phyloP scores from a whole-genome alignment of 768 basidiomycete species.

The Hypholoma sublateritium region DNA sequence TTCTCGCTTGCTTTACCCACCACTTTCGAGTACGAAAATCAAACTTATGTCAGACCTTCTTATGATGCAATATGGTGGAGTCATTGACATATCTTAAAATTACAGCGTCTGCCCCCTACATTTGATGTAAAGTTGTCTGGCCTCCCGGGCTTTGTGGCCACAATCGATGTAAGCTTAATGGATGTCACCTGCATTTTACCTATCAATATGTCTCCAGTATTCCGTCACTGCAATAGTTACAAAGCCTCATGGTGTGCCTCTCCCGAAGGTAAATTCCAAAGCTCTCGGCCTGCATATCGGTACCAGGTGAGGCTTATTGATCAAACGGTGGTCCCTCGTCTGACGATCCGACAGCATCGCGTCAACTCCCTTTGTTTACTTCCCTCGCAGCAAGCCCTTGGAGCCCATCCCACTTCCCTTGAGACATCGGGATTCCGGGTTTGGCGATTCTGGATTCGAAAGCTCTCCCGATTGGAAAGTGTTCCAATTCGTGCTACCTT shows the following conservation, averaged over 20 bases:
- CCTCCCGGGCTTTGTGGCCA: constrained; percentile 70
- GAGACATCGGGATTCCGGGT: constrained; percentile 33
- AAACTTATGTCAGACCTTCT: constrained; percentile 53
- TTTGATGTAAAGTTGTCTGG: constrained; percentile 68
- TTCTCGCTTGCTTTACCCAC: constrained; percentile 61
- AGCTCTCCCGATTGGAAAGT: constrained; percentile 48
- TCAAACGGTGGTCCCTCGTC: constrained; percentile 3
- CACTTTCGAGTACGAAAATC: constrained; percentile 54
- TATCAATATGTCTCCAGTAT: constrained; percentile 39
- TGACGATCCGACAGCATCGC: constrained; percentile 38
- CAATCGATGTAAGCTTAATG: constrained; percentile 42
- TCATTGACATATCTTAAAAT: not conserved
- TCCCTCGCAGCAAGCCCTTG: constrained; percentile 64
- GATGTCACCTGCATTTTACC: not conserved
- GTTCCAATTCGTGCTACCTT: constrained; percentile 39
- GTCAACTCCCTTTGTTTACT: constrained; percentile 62
- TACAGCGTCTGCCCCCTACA: constrained; percentile 68
- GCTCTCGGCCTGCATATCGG: constrained; percentile 53
- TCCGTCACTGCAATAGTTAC: constrained; percentile 51
- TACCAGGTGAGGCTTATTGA: constrained; percentile 42
- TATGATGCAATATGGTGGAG: not conserved
- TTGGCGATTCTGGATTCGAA: constrained; percentile 43
- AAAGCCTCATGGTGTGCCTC: constrained; percentile 44
- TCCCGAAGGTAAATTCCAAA: constrained; percentile 50
- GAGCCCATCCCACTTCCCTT: constrained; percentile 50